These are phyloP conservation scores for Naegleria gruberi DNA, from an alignment of 208 protist genomes.

Conservation along the genomic window DNA sequence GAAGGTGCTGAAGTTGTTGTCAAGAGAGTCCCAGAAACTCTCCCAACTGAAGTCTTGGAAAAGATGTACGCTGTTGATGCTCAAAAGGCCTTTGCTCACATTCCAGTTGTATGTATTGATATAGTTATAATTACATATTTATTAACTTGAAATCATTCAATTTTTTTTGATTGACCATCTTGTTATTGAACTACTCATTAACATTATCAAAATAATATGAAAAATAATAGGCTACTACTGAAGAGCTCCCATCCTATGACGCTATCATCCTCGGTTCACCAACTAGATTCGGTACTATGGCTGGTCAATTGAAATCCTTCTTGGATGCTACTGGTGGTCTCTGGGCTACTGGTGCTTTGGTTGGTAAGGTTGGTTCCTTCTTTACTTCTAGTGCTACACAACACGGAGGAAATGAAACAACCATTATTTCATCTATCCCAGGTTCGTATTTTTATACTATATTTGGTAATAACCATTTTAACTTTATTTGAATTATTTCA, in stretches of 20 bases:
- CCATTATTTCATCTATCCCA: neutral
- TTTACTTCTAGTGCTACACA: slow-evolving; percentile 41
- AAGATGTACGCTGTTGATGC: slow-evolving; percentile 44
- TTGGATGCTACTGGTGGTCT: slow-evolving; percentile 39
- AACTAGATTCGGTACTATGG: slow-evolving; percentile 41
- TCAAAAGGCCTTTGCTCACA: slow-evolving; percentile 28
- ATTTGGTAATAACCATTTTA: too few relatives aligned
- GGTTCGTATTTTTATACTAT: too few relatives aligned
- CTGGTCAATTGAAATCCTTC: slow-evolving; percentile 42
- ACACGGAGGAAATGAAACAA: slow-evolving; percentile 27
- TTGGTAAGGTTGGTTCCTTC: slow-evolving; percentile 43
- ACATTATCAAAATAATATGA: too few relatives aligned
- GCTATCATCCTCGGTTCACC: slow-evolving; percentile 44
- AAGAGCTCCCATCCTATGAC: slow-evolving; percentile 26
- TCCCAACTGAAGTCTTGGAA: slow-evolving; percentile 43
- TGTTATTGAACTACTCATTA: too few relatives aligned
- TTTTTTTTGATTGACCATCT: too few relatives aligned
- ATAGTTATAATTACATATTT: too few relatives aligned
- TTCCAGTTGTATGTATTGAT: slow-evolving; percentile 26
- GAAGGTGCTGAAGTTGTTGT: slow-evolving; percentile 40
- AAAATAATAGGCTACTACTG: neutral
- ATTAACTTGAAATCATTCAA: too few relatives aligned
- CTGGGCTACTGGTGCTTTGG: slow-evolving; percentile 32
- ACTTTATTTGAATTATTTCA: too few relatives aligned
- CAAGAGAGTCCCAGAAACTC: slow-evolving; percentile 45